Base-by-base conservation (phyloP, 352 stramenopile genomes). In the Phytopythium chamaehyphon region DNA sequence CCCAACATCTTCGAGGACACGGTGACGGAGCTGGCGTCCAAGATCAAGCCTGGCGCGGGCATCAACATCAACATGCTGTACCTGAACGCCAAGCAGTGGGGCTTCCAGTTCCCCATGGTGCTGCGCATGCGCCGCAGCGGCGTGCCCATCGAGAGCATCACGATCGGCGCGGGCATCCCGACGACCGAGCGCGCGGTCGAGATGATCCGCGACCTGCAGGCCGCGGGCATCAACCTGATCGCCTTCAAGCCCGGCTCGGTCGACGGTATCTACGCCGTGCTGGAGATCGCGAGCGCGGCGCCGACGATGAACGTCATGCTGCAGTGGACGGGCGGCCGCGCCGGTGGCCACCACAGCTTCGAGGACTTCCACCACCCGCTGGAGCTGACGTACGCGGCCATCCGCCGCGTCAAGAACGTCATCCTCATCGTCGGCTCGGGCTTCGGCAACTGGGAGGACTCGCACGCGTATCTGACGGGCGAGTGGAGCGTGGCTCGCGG, bases 51-150 rank as follows among this genome's bases (percentile, higher is more conserved):
- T 9, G 86, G 84, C 15, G 57, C 75, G 23, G 85, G 81, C 22
- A 81, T 96, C 44, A 63, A 73, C 24, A 86, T 95, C 53, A 93
- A 94, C 67, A 88, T 96, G 85, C 56, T 96, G n/a, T 95, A 93
- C 59, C 44, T 96, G 36, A 96, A 95, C 64, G 70, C 79, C 16
- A 90, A 91, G 66, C 84, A 93, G 59, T 95, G 84, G 86, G 82
- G 71, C 1, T 95, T 96, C 64, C 87, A 95, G 67, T 95, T 94
- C 62, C 85, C 85, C 12, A 86, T 91, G 76, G 82, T 95, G 26
- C 54, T 94, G 6, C 84, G 88, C 24, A 65, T 95, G 70, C 81
- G 81, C 51, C 82, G 82, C 47, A 77, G 65, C 36, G 85, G 84
- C 24, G 55, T 89, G 24, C 85, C 83, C 8, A 96, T 96, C 45